A percentile compares a stretch with the other conserved stretches of the same genome.
These are phyloP conservation scores for Gynochthodes officinalis DNA, from an alignment of 257 asterid genomes.

Conservation along the genomic window DNA sequence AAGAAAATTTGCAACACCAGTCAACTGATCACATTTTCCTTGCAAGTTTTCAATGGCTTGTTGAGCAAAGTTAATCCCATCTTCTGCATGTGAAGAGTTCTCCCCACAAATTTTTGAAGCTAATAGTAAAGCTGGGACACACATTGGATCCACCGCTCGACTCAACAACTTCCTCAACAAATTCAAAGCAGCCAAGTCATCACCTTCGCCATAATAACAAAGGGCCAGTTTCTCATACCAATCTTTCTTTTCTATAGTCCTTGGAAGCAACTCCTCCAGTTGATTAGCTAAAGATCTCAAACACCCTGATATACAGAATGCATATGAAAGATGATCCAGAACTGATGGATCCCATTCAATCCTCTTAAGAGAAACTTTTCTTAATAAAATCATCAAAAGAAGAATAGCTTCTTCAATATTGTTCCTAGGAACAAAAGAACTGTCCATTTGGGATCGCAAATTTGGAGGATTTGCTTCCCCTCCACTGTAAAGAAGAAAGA, in stretches of 20 bases:
- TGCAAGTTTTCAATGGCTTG: conserved; percentile 52
- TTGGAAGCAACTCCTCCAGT: conserved; percentile 80
- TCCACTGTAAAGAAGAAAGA: conserved; percentile 82
- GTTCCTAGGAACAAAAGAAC: conserved; percentile 75
- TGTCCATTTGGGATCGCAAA: conserved; percentile 66
- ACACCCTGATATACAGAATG: conserved; percentile 74
- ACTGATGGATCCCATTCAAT: conserved; percentile 85
- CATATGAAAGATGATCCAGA: conserved; percentile 76
- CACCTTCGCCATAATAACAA: conserved; percentile 77
- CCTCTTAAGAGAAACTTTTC: conserved; percentile 52
- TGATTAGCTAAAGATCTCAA: conserved; percentile 69
- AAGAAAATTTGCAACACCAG: conserved; percentile 59
- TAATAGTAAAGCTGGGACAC: conserved; percentile 53
- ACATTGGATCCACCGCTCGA: conserved; percentile 30
- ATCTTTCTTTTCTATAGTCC: conserved; percentile 50
- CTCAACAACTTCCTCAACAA: conserved; percentile 61
- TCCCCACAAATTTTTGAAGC: conserved; percentile 64
- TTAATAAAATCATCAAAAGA: conserved; percentile 64
- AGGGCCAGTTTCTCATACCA: conserved; percentile 68
- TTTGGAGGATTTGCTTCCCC: conserved; percentile 67
- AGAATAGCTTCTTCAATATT: conserved; percentile 86
- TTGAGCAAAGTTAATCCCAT: conserved; percentile 64
- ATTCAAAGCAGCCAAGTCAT: conserved; percentile 52
- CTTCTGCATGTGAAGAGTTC: conserved; percentile 38
- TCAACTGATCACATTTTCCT: conserved; percentile 49